Conservation (phyloP, 345 rosid species). For the Aegle marmelos region DNA sequence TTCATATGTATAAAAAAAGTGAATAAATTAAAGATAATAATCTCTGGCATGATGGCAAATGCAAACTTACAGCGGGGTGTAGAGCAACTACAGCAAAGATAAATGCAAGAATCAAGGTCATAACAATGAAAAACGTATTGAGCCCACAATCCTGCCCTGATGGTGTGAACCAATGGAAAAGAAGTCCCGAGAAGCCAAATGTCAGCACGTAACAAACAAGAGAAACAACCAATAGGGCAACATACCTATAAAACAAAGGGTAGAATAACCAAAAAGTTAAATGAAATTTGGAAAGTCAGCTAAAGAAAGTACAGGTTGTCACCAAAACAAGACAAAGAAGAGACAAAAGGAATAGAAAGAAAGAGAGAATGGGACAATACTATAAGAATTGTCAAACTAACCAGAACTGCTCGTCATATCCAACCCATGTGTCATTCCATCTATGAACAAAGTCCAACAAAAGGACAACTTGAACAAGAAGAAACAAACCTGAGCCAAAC, state of each 20-base stretch:
- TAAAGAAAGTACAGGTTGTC: background rate
- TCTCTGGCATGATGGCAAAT: background rate
- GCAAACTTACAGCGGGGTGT: slow-evolving; percentile 85
- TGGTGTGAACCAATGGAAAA: slow-evolving; percentile 95
- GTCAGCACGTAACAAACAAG: slow-evolving; percentile 82
- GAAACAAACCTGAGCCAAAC: slow-evolving; percentile 96
- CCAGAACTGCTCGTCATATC: slow-evolving; percentile 97
- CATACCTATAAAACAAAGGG: slow-evolving; percentile 50
- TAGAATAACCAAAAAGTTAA: slow-evolving; percentile 5
- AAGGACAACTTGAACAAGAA: slow-evolving; percentile 98
- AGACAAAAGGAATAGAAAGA: background rate
- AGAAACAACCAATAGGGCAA: slow-evolving; percentile 75
- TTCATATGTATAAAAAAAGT: background rate
- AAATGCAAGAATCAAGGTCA: slow-evolving; percentile 64
- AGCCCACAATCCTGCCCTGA: slow-evolving; percentile 98
- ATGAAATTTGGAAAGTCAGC: background rate
- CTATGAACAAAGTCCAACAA: slow-evolving; percentile 97
- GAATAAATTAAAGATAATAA: background rate
- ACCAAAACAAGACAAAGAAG: background rate
- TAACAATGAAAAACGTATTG: slow-evolving; percentile 79
- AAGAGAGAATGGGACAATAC: background rate
- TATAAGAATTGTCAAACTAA: slow-evolving; percentile 34
- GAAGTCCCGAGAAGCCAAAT: slow-evolving; percentile 91
- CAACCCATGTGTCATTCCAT: slow-evolving; percentile 99
- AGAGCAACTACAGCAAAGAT: slow-evolving; percentile 78